Evolutionary conservation across 768 basidiomycete species (phyloP).

Genomic region (Lactarius tabidus): DNA sequence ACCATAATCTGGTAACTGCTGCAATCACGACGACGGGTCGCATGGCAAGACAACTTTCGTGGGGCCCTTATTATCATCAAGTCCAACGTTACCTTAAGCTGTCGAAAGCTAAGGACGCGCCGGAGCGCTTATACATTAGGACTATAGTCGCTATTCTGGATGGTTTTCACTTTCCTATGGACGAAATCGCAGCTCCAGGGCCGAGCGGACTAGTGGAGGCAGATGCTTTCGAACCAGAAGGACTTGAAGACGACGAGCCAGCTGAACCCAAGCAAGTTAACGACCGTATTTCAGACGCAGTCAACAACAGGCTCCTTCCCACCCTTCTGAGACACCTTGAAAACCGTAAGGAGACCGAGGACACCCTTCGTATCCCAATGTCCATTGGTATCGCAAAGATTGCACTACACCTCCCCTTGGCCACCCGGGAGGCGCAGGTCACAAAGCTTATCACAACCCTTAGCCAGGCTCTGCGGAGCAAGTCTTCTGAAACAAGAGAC

Average conservation of each 20-base stretch:
- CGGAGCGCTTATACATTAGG: slow-evolving; percentile 80
- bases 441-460: slow-evolving; percentile 76
- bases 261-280: slow-evolving; percentile 23
- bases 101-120: slow-evolving; percentile 59
- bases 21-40: slow-evolving; percentile 76
- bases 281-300: slow-evolving; percentile 61
- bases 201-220: slow-evolving; percentile 29
- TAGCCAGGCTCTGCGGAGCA: slow-evolving; percentile 88
- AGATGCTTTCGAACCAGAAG: slow-evolving; percentile 29
- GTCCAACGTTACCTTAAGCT: slow-evolving; percentile 79
- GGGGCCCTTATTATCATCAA: slow-evolving; percentile 78
- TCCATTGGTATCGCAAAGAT: slow-evolving; percentile 84
- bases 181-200: slow-evolving; percentile 42
- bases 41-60: slow-evolving; percentile 70
- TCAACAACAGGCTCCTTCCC: slow-evolving; percentile 74
- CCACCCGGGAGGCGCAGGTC: slow-evolving; percentile 62
- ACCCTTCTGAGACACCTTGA: slow-evolving; percentile 76
- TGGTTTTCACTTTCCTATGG: slow-evolving; percentile 89
- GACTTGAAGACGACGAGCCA: slow-evolving; percentile 30
- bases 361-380: slow-evolving; percentile 82
- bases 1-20: slow-evolving; percentile 89
- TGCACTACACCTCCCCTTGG: slow-evolving; percentile 70
- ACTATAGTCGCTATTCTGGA: slow-evolving; percentile 80
- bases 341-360: slow-evolving; percentile 76
- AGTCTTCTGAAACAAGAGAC: slow-evolving; percentile 89